Evolutionary conservation across 2,329 filamentous ascomycete species (phyloP).

Genomic region (Nothophaeocryptopus gaeumannii): DNA sequence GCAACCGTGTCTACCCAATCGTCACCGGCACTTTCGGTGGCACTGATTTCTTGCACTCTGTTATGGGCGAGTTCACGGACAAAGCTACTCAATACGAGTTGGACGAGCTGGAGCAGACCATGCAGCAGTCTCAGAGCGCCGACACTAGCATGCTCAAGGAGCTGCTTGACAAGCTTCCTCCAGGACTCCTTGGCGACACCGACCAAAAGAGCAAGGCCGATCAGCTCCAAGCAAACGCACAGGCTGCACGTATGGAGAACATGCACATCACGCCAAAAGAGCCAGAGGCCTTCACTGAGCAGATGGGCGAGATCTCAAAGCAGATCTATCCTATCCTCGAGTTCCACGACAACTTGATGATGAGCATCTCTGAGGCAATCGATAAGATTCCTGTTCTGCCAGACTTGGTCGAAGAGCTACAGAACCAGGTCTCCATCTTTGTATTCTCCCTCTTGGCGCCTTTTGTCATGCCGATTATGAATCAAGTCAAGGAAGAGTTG

Average conservation of each 20-base stretch:
- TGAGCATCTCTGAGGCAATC: conserved; percentile 71
- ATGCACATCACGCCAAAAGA: conserved; percentile 71
- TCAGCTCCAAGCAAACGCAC: conserved; percentile 73
- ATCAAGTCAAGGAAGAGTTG: conserved; percentile 82
- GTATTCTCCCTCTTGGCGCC: conserved; percentile 90
- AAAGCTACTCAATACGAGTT: conserved; percentile 91
- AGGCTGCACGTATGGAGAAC: conserved; percentile 71
- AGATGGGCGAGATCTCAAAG: conserved; percentile 68
- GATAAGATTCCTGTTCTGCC: conserved; percentile 83
- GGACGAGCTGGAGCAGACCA: conserved; percentile 79
- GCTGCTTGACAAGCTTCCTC: conserved; percentile 76
- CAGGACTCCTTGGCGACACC: conserved; percentile 72
- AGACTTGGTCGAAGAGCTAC: conserved; percentile 78
- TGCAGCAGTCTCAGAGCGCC: conserved; percentile 60
- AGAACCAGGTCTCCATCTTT: conserved; percentile 83
- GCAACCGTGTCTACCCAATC: conserved; percentile 69
- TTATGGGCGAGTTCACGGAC: conserved; percentile 75
- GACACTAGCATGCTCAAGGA: conserved; percentile 74
- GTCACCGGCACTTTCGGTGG: conserved; percentile 92
- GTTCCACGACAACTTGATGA: conserved; percentile 86
- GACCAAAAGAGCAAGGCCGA: conserved; percentile 73
- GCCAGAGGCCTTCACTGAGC: conserved; percentile 78
- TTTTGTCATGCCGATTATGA: conserved; percentile 79
- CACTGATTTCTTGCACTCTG: conserved; percentile 76
- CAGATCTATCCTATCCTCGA: conserved; percentile 87